Conservation (phyloP, 1,284 basidiomycete species). For the Rhodotorula sp. region DNA sequence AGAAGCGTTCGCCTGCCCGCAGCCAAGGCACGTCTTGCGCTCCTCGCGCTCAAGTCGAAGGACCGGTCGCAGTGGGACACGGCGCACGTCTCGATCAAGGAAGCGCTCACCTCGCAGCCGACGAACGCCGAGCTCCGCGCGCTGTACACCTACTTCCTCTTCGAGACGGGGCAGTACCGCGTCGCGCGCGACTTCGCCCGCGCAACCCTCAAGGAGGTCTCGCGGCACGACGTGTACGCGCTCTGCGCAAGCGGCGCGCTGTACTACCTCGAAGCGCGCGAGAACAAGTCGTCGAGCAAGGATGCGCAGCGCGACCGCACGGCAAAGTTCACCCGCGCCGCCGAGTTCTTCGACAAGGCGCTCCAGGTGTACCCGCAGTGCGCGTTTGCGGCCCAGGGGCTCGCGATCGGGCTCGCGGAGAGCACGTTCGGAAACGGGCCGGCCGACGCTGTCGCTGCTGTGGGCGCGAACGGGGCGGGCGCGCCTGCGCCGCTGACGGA, state of each 20-base stretch:
- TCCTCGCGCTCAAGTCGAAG: conserved; percentile 61
- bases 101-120: conserved; percentile 71
- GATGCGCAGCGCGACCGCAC: conserved; percentile 65
- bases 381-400: conserved; percentile 85
- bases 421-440: conserved; percentile 69
- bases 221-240: conserved; percentile 81
- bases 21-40: conserved; percentile 88
- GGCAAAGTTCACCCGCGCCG: conserved; percentile 69
- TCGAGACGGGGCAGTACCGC: conserved; percentile 68
- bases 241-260: conserved; percentile 84
- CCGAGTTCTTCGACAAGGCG: conserved; percentile 88
- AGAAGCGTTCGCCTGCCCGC: not conserved
- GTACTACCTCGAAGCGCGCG: conserved; percentile 77
- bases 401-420: conserved; percentile 88
- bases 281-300: conserved; percentile 62
- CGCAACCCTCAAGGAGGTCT: conserved; percentile 73
- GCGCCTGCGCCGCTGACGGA: conserved; percentile 59
- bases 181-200: conserved; percentile 82
- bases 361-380: conserved; percentile 76
- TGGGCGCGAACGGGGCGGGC: conserved; percentile 37
- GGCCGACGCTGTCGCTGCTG: conserved; percentile 44
- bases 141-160: conserved; percentile 81
- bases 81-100: conserved; percentile 83
- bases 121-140: conserved; percentile 72
- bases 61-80: conserved; percentile 68